Evolutionary conservation across 2,329 filamentous ascomycete genomes (phyloP).

Genomic region (Lachnellula subtilissima): DNA sequence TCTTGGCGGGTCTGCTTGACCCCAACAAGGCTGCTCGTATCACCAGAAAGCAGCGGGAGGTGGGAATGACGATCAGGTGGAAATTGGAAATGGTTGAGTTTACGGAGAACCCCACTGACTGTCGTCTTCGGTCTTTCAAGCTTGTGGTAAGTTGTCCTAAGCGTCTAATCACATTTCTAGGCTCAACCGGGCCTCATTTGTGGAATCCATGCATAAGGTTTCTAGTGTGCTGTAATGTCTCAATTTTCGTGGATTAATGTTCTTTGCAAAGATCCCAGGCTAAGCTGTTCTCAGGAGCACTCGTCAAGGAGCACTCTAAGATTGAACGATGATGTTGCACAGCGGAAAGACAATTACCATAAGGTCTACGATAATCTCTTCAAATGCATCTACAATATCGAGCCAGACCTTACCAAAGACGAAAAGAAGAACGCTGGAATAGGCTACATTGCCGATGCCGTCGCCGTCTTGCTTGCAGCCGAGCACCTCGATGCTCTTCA

Average conservation of each 20-base stretch:
- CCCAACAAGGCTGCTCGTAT: slow-evolving; percentile 3
- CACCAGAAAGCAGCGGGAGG: slow-evolving; percentile 11
- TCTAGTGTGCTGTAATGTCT: neutral
- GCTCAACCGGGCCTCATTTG: neutral
- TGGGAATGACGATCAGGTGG: slow-evolving; percentile 18
- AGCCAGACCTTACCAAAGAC: slow-evolving; percentile 9
- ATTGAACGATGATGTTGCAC: slow-evolving; percentile 12
- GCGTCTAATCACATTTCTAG: no score
- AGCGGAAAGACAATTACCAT: slow-evolving; percentile 9
- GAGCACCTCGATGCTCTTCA: slow-evolving; percentile 14
- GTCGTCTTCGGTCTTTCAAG: slow-evolving; percentile 20
- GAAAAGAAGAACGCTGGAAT: slow-evolving; percentile 1
- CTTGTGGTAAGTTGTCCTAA: slow-evolving; percentile 18
- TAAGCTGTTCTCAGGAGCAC: neutral
- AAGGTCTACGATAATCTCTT: slow-evolving; percentile 29
- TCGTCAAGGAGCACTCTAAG: neutral
- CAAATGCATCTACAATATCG: slow-evolving; percentile 19
- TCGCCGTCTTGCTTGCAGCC: slow-evolving; percentile 21
- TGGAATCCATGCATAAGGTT: no score
- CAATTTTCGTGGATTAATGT: neutral
- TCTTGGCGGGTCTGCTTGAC: slow-evolving; percentile 12
- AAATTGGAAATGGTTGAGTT: slow-evolving; percentile 19
- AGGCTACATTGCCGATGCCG: slow-evolving; percentile 16
- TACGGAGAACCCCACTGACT: slow-evolving; percentile 10
- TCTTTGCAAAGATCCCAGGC: neutral